phyloP scores from a whole-genome alignment of 148 eudicot species.

The Rhododendron ferrugineum region DNA sequence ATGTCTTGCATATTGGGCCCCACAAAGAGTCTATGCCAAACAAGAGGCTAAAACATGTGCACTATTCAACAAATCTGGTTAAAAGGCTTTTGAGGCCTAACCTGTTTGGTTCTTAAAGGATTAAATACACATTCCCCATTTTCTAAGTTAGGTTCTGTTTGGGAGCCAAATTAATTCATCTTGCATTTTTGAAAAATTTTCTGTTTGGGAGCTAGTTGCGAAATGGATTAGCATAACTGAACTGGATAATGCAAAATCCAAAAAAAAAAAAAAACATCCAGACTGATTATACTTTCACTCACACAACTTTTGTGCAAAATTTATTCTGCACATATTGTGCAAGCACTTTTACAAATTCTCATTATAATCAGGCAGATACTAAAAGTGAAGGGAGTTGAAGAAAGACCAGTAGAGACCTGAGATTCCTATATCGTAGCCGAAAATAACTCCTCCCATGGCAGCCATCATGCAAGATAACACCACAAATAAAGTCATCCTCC shows the following conservation, averaged over 20 bases:
- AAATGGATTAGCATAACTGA: no score
- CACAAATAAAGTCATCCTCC: slow-evolving; percentile 16
- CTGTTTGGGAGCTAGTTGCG: neutral
- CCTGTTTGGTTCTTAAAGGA: neutral
- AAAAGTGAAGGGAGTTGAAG: neutral
- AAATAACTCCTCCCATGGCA: slow-evolving; percentile 39
- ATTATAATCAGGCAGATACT: neutral
- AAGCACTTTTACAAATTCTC: neutral
- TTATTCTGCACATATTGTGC: neutral
- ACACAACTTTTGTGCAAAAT: neutral
- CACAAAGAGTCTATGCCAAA: neutral
- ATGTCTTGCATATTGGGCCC: no score
- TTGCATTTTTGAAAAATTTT: neutral
- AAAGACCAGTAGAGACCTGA: slow-evolving; percentile 23
- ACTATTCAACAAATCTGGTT: neutral
- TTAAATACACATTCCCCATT: neutral
- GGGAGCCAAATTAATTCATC: neutral
- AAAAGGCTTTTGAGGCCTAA: neutral
- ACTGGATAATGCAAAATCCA: neutral
- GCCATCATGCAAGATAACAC: slow-evolving; percentile 34
- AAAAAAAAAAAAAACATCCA: neutral
- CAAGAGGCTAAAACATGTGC: neutral
- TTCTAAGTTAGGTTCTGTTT: neutral
- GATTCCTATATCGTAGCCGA: slow-evolving; percentile 44
- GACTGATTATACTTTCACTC: neutral